phyloP scores from a whole-genome alignment of 306 rosid genomes.

The Dryas octopetala region DNA sequence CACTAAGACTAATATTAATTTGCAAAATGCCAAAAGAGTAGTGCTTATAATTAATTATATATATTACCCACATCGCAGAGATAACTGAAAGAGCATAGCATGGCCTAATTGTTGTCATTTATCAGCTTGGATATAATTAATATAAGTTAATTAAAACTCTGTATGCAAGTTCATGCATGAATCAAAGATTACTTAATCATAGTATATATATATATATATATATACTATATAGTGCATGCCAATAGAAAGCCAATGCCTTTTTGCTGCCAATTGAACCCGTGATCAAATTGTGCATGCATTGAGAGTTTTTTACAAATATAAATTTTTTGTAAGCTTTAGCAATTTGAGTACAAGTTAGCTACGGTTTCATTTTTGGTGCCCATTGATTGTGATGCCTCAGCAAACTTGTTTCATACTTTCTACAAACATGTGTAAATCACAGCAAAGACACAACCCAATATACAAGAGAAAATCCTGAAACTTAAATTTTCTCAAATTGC shows the following conservation, averaged over 20 bases:
- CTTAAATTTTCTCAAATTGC: too few relatives aligned
- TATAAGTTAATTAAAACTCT: neutral
- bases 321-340: too few relatives aligned
- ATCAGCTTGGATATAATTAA: neutral
- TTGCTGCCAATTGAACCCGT: neutral
- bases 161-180: neutral
- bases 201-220: too few relatives aligned
- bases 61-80: neutral
- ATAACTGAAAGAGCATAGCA: neutral
- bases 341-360: neutral
- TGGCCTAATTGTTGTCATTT: conserved; percentile 11
- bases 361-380: neutral
- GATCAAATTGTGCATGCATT: neutral
- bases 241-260: conserved; percentile 2
- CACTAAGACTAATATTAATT: conserved; percentile 13
- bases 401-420: too few relatives aligned
- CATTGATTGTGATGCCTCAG: neutral
- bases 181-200: neutral
- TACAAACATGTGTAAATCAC: too few relatives aligned
- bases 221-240: conserved; percentile 10
- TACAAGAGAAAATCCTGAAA: too few relatives aligned
- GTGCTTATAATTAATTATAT: neutral
- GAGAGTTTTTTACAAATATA: neutral
- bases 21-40: conserved; percentile 8
- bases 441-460: too few relatives aligned